Base-by-base conservation (phyloP, 1,284 basidiomycete genomes). In the Ustilago tritici region DNA sequence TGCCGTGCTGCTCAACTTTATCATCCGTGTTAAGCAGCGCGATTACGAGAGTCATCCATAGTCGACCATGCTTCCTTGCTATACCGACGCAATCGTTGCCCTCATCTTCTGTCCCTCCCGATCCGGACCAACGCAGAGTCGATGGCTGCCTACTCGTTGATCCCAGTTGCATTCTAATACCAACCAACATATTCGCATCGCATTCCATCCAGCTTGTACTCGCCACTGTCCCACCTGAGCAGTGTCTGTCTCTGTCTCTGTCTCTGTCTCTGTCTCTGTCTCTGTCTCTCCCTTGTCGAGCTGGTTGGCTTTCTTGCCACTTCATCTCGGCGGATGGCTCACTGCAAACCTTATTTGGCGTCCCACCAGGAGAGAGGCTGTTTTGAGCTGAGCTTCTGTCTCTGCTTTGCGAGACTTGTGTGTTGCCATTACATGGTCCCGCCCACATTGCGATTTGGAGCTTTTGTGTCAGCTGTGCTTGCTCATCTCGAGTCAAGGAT, bases 1-100 rank as follows among this genome's bases (percentile, higher is more conserved):
- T 38, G 84, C 83, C 3, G 82, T 85, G 1, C 65, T 85, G 54
- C 70, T 83, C 70, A 85, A 85, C 76, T 85, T 84, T 68, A 82
- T 85, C 64, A 62, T 85, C 23, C 60, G 82, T 5, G 80, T 76
- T 69, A 76, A 76, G 56, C 74, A 76, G 54, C 69, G 68, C 57
- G 67, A 82, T 50, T 72, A 63, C 58, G 70, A 77, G 54, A 52
- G 46, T 40, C 70, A 72, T 34, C 58, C 56, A 10, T 75, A 50
- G 56, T 5, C n/a, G 11, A 14, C 49, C 23, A 28, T 28, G 23
- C 23, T 28, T 28, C 23, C 23, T 28, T 28, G 23, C 23, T 28
- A 28, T 28, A 28, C 23, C 23, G 23, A 28, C 23, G 23, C 23
- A 28, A 28, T 28, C 23, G 3, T 28, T 28, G 23, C 3, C 23